Percentiles rank a stretch among this genome's conserved stretches.
Conservation (phyloP, 768 basidiomycete genomes). For the Mycena amicta region DNA sequence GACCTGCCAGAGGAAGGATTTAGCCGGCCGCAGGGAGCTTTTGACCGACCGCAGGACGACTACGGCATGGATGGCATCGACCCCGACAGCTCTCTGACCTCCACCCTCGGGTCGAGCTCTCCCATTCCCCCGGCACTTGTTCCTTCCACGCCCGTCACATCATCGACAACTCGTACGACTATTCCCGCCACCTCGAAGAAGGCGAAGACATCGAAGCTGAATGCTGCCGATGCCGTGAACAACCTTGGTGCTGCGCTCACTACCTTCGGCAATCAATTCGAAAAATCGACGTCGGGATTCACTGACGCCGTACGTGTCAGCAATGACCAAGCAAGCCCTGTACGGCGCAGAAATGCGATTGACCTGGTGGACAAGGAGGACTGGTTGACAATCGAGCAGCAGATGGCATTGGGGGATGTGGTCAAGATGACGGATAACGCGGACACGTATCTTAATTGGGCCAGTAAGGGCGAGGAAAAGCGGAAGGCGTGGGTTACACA, state of each 20-base stretch:
- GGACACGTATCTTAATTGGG: slow-evolving; percentile 15
- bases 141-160: not conserved
- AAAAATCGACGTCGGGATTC: not conserved
- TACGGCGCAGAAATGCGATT: slow-evolving; percentile 15
- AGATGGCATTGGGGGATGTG: slow-evolving; percentile 11
- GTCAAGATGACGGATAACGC: slow-evolving; percentile 19
- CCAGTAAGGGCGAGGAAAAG: not conserved
- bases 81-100: not conserved
- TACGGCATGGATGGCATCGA: not conserved
- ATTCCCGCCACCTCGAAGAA: not conserved
- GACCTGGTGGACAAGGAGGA: slow-evolving; percentile 16
- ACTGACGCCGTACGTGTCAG: not conserved
- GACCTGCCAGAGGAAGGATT: no score
- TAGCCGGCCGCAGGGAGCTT: not conserved
- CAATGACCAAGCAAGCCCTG: slow-evolving; percentile 16
- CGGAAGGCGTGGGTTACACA: not conserved
- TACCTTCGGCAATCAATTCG: not conserved
- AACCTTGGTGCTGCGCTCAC: not conserved
- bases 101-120: not conserved
- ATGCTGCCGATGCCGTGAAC: not conserved
- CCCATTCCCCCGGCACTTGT: not conserved
- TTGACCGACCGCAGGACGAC: not conserved
- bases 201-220: not conserved
- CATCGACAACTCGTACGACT: not conserved
- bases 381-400: slow-evolving; percentile 17